Evolutionary conservation across 2,329 filamentous ascomycete species (phyloP).

Genomic region (Colletotrichum scovillei): DNA sequence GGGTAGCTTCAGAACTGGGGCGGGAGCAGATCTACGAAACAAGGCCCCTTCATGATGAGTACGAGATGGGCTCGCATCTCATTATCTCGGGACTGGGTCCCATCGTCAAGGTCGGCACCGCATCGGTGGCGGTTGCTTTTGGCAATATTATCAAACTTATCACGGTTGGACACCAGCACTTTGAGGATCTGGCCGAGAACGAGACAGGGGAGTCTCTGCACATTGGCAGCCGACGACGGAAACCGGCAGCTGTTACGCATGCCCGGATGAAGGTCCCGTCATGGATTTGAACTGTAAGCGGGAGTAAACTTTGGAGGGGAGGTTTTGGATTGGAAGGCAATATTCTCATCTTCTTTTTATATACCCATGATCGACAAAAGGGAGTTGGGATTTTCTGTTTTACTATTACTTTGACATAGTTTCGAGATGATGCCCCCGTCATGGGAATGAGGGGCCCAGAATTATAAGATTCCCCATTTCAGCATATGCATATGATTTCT

Average conservation of each 20-base stretch:
- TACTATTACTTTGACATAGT: not conserved
- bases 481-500: not conserved
- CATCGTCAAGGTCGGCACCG: slow-evolving; percentile 69
- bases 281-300: slow-evolving; percentile 18
- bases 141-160: slow-evolving; percentile 81
- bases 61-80: slow-evolving; percentile 62
- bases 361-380: slow-evolving; percentile 30
- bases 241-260: slow-evolving; percentile 37
- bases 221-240: slow-evolving; percentile 53
- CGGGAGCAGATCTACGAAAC: slow-evolving; percentile 58
- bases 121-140: slow-evolving; percentile 76
- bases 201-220: slow-evolving; percentile 47
- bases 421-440: not conserved
- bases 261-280: slow-evolving; percentile 29
- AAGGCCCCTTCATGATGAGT: slow-evolving; percentile 54
- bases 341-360: slow-evolving; percentile 10
- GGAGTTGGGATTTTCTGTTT: slow-evolving; percentile 24
- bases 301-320: not conserved
- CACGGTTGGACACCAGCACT: slow-evolving; percentile 73
- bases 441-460: not conserved
- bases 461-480: not conserved
- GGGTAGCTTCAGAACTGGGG: slow-evolving; percentile 61
- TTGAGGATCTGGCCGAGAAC: slow-evolving; percentile 56
- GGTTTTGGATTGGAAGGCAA: not conserved
- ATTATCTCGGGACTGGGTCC: slow-evolving; percentile 76